These are phyloP conservation scores for Hypoxylon sp. DNA, from an alignment of 2,329 filamentous ascomycete genomes.

Conservation along the genomic window DNA sequence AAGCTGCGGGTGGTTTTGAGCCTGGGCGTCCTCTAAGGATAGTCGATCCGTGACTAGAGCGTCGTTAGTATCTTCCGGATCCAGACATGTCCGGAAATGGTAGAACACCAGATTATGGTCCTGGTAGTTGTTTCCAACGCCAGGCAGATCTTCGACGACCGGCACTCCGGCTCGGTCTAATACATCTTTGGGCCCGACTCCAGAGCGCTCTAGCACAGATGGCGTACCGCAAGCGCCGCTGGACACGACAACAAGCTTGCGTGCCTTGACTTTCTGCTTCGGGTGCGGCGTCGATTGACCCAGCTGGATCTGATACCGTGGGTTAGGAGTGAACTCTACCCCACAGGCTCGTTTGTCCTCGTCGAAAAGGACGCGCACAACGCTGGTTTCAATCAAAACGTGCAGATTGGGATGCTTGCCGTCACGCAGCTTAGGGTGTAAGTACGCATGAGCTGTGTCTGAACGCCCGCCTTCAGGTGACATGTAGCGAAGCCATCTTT, in stretches of 20 bases:
- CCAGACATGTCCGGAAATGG: constrained; percentile 58
- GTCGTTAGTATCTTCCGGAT: constrained; percentile 55
- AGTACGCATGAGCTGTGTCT: constrained; percentile 42
- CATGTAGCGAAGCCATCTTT: constrained; percentile 39
- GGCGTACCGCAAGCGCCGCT: constrained; percentile 63
- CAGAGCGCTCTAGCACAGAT: constrained; percentile 67
- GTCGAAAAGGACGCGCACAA: constrained; percentile 62
- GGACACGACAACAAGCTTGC: constrained; percentile 61
- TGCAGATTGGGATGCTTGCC: constrained; percentile 45
- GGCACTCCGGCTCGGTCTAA: constrained; percentile 55
- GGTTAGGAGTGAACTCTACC: constrained; percentile 63
- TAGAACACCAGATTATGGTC: constrained; percentile 61
- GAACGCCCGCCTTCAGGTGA: constrained; percentile 43
- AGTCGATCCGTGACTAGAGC: constrained; percentile 43
- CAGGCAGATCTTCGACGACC: constrained; percentile 58
- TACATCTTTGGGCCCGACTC: constrained; percentile 62
- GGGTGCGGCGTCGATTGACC: constrained; percentile 37
- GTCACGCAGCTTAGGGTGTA: constrained; percentile 43
- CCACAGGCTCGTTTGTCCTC: constrained; percentile 60
- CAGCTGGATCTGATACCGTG: constrained; percentile 53
- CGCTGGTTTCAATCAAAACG: constrained; percentile 44
- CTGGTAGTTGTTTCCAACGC: constrained; percentile 61
- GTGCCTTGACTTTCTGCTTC: constrained; percentile 54
- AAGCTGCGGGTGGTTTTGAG: constrained; percentile 49
- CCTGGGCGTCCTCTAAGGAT: constrained; percentile 35